Base-by-base conservation (phyloP, 1,284 basidiomycete genomes). In the Cryptococcus wingfieldii region DNA sequence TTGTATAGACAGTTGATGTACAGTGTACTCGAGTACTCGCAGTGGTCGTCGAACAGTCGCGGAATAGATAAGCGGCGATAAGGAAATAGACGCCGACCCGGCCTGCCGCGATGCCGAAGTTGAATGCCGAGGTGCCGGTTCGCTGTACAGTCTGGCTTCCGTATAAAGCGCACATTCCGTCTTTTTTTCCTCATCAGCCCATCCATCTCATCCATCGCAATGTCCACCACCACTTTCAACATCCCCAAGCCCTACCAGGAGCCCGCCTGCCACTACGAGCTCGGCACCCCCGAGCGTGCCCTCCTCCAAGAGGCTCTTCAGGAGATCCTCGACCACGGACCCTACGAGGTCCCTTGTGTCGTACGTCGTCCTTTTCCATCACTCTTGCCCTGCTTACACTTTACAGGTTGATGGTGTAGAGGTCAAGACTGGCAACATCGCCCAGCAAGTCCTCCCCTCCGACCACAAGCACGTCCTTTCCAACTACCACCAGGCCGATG, bases 341-440 rank as follows among this genome's bases (percentile, higher is more conserved):
- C 93, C 4, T 90, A 91, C 74, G 88, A 96, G 69, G 89, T 98
- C 1, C 95, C 95, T 19, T 89, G 88, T 70, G 82, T 98, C 64
- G 83, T 98, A 69, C 90, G 97, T 71, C 96, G 95, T 57, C 86
- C 90, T 77, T 83, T 84, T 67, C 90, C 91, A 63, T 86, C 76
- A 23, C 18, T 16, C 19, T 47, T 19, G 31, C 38, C 18, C 14
- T 34, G 31, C 19, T 13, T 13, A 27, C 8, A 5, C 41, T 9
- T 44, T 10, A 6, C 31, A 28, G 27, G 45, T 44, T 27, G 8
- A 42, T 19, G 8, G 31, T 5, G 47, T 28, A 14, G 66, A 90
- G 89, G 81, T 96, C 77, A 90, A 84, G 77, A 91, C 92, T 2
- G 89, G 89, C 65, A 86, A 86, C 67, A 76, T 87, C 56, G 84